A percentile compares a stretch with the other conserved stretches of the same genome.
Conservation (phyloP, 176 grass and related monocot genomes). For the Musa schizocarpa region DNA sequence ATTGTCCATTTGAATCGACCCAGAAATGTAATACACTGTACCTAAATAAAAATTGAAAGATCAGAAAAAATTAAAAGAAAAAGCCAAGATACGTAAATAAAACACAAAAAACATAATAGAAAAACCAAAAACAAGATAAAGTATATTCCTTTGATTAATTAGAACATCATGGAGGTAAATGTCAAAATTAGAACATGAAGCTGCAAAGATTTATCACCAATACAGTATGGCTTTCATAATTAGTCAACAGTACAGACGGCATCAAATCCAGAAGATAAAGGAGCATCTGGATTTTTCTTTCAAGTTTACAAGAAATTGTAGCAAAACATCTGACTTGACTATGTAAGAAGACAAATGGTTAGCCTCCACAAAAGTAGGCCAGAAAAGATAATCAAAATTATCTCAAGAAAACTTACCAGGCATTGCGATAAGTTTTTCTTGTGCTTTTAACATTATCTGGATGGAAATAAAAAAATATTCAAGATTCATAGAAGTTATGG, state of each 20-base stretch:
- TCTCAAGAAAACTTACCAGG: conserved; percentile 42
- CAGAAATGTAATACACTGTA: conserved; percentile 79
- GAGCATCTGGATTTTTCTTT: not conserved
- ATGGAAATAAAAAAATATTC: conserved; percentile 4
- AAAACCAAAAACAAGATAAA: not conserved
- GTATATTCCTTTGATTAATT: too few species aligned
- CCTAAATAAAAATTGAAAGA: conserved; percentile 29
- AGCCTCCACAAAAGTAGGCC: not conserved
- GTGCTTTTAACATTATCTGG: conserved; percentile 79
- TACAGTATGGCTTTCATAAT: not conserved
- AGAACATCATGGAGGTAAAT: not conserved
- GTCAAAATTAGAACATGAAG: not conserved
- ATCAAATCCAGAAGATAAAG: not conserved
- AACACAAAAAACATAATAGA: not conserved
- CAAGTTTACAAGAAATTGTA: not conserved
- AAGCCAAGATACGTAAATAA: not conserved
- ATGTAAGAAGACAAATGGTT: not conserved
- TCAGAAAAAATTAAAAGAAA: not conserved
- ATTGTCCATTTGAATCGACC: conserved; percentile 74
- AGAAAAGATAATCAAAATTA: not conserved
- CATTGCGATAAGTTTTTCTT: conserved; percentile 70
- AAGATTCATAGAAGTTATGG: not conserved
- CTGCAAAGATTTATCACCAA: not conserved
- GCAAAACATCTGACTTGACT: not conserved
- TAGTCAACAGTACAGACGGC: not conserved